phyloP scores from a whole-genome alignment of 306 rosid genomes.

The Styphnolobium japonicum region DNA sequence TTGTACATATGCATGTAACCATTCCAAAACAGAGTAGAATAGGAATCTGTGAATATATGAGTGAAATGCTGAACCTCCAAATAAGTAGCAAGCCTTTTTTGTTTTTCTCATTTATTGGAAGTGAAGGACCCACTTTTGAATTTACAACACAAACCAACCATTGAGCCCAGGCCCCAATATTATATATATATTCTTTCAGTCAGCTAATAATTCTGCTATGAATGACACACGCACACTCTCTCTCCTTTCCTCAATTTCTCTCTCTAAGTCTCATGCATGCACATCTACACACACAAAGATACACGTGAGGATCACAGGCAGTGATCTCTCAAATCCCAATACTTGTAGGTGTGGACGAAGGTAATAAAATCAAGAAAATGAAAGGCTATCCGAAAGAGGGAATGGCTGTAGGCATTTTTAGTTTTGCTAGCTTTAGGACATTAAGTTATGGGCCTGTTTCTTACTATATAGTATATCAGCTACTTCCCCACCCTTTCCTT shows the following conservation, averaged over 20 bases:
- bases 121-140: slow-evolving; percentile 26
- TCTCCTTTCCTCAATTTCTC: neutral
- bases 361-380: slow-evolving; percentile 47
- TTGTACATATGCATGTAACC: neutral
- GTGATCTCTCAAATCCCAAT: slow-evolving; percentile 13
- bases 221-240: neutral
- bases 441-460: slow-evolving; percentile 22
- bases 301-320: slow-evolving; percentile 39
- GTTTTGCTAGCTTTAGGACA: slow-evolving; percentile 23
- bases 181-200: neutral
- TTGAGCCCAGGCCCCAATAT: neutral
- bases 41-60: slow-evolving; percentile 13
- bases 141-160: slow-evolving; percentile 6
- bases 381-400: slow-evolving; percentile 41
- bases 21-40: neutral
- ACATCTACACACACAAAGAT: neutral
- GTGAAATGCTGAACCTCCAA: neutral
- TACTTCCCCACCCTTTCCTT: neutral
- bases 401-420: slow-evolving; percentile 25
- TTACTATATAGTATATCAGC: neutral
- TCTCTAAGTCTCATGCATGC: neutral
- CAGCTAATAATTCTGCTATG: neutral
- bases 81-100: neutral
- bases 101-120: slow-evolving; percentile 10
- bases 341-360: slow-evolving; percentile 28